These are phyloP conservation scores for Steccherinum ochraceum DNA, from an alignment of 768 basidiomycete species.

Conservation along the genomic window DNA sequence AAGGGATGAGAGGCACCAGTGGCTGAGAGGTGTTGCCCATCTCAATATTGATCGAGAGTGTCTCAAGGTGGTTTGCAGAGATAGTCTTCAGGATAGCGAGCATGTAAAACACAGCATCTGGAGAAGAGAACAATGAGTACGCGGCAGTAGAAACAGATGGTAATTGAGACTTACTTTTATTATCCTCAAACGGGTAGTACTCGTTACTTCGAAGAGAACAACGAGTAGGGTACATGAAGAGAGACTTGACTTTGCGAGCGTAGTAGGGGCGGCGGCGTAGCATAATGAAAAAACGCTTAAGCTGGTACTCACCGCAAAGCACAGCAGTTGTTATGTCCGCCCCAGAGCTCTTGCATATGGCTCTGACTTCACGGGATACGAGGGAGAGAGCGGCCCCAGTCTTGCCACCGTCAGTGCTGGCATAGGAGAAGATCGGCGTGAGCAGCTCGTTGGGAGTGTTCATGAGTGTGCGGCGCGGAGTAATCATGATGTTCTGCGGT, in stretches of 20 bases:
- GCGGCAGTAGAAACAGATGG: no score
- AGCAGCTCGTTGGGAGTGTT: background rate
- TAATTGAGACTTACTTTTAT: no score
- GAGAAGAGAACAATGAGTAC: background rate
- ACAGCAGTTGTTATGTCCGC: background rate
- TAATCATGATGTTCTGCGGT: no score
- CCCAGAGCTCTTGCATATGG: background rate
- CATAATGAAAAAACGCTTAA: background rate
- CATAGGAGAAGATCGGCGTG: background rate
- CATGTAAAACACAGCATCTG: no score
- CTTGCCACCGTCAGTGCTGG: background rate
- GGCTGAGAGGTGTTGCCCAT: background rate
- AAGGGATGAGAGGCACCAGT: background rate
- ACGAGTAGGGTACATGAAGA: background rate
- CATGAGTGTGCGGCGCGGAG: no score
- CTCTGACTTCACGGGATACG: background rate
- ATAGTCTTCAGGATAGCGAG: background rate
- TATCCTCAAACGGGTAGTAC: no score
- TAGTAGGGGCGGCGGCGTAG: background rate
- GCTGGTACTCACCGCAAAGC: background rate
- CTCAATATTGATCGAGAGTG: background rate
- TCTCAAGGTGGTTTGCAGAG: background rate
- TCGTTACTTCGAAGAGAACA: background rate
- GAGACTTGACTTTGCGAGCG: background rate
- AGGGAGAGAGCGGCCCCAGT: background rate